These are phyloP conservation scores for Aspergillus fischeri DNA, from an alignment of 2,329 filamentous ascomycete genomes.

Conservation along the genomic window DNA sequence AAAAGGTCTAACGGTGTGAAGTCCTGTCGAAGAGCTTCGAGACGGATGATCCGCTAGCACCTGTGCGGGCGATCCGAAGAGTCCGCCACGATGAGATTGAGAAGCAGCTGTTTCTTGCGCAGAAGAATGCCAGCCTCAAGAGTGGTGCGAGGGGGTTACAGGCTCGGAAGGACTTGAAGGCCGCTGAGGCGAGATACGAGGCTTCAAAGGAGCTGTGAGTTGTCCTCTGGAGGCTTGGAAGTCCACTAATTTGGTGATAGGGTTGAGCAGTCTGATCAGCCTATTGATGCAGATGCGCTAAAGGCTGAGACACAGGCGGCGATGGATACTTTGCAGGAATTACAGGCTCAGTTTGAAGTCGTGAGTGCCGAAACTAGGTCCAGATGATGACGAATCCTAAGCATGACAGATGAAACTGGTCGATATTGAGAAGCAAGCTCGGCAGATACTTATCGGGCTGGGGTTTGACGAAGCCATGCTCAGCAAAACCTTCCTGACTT, in stretches of 20 bases:
- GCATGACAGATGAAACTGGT: conserved; percentile 48
- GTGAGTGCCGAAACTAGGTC: conserved; percentile 27
- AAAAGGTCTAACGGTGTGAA: conserved; percentile 9
- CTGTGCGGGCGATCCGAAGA: conserved; percentile 58
- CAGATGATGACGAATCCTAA: conserved; percentile 8
- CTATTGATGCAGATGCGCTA: conserved; percentile 55
- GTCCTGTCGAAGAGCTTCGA: conserved; percentile 61
- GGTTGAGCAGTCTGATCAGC: conserved; percentile 50
- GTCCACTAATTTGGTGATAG: conserved; percentile 12
- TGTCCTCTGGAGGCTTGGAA: background rate
- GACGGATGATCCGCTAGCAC: conserved; percentile 51
- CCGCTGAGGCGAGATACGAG: conserved; percentile 63
- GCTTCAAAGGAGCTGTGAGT: conserved; percentile 53
- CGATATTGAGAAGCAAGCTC: conserved; percentile 62
- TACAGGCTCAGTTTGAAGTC: conserved; percentile 65
- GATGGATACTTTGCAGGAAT: conserved; percentile 62
- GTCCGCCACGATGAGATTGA: conserved; percentile 61
- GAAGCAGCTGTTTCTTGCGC: conserved; percentile 61
- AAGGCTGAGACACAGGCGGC: conserved; percentile 66
- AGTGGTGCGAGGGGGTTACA: conserved; percentile 72
- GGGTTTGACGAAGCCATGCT: conserved; percentile 65
- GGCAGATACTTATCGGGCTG: conserved; percentile 63
- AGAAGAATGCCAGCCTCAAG: conserved; percentile 68
- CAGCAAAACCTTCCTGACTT: conserved; percentile 55
- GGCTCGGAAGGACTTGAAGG: conserved; percentile 69